Evolutionary conservation across 352 stramenopile species (phyloP), one percentile per base, ranked within the genome.

Genomic region (Globisporangium spiculum): DNA sequence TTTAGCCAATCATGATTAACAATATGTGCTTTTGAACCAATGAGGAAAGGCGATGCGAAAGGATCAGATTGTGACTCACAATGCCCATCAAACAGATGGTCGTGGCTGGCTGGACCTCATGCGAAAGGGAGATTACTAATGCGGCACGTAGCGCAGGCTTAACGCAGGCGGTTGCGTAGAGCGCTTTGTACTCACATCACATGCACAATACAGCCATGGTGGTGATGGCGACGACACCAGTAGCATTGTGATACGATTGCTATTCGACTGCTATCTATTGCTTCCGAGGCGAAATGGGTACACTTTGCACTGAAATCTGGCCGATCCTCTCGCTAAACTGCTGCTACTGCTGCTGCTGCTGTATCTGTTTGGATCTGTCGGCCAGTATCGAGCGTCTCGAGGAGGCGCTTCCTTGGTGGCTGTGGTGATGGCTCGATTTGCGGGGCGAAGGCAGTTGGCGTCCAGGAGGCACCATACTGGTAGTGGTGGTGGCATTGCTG

Each of bases 251-350:
- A 5, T 60, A 9, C 55, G 9, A 20, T 20, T 44, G 22, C 9
- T 18, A 16, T 14, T 26, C 7, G 7, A 38, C 14, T 38, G 7
- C 6, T 26, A 26, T 4, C 4, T 50, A 50, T 24, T 60, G 56
- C 46, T 65, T 70, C 44, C 46, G 44, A 20, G 65, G 56, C 3
- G 46, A 65, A 0, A 70, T 70, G 18, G 56, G 6, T 38, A 65
- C 54, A 44, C 57, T 60, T 52, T 70, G 64, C 12, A 46, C 55
- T 3, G 41, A 53, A n/a, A 69, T 10, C 7, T 54, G 54, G 4
- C 9, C 46, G 32, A 65, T 32, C 4, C 32, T 44, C 3, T 8
- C 56, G 10, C 30, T 32, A 26, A 52, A 26, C 32, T 60, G 46
- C 30, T 67, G 62, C 22, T 24, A 24, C 32, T 65, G 55, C 20